Percentiles rank a stretch among this genome's conserved stretches.
Evolutionary conservation across 192 early-diverging fungal genomes (phyloP).

Genomic region (Phlyctochytrium planicorne): DNA sequence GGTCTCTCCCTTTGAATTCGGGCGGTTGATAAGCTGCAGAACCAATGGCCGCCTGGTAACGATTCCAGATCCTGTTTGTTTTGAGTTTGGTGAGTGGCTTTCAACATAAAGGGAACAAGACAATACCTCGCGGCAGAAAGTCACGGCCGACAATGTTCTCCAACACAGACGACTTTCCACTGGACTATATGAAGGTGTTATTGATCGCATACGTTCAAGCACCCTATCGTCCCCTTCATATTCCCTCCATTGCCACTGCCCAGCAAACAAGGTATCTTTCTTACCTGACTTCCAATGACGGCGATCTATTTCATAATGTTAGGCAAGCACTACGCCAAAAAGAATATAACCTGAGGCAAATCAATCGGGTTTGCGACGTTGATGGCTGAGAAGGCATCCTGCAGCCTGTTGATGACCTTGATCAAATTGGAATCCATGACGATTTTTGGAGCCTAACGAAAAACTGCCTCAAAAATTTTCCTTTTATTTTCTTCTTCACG

Average conservation of each 20-base stretch:
- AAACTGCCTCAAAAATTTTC: too few species aligned
- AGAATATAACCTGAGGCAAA: conserved; percentile 48
- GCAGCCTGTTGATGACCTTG: conserved; percentile 31
- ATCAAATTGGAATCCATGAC: background rate
- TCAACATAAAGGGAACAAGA: background rate
- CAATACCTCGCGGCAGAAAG: conserved; percentile 86
- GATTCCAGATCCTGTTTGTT: conserved; percentile 76
- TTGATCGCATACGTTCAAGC: background rate
- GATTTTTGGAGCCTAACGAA: too few species aligned
- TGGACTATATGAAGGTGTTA: conserved; percentile 23
- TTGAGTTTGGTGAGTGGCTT: too few species aligned
- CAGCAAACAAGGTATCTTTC: background rate
- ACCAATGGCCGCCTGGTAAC: conserved; percentile 96
- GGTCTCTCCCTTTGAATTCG: conserved; percentile 56
- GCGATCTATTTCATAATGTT: conserved; percentile 39
- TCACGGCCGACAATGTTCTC: conserved; percentile 98
- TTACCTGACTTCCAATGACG: conserved; percentile 50
- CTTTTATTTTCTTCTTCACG: too few species aligned
- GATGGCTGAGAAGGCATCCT: conserved; percentile 55
- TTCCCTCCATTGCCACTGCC: background rate
- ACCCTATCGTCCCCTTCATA: too few species aligned
- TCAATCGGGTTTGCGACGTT: conserved; percentile 59
- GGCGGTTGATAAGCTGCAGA: conserved; percentile 96
- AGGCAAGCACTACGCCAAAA: background rate
- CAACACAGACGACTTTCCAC: conserved; percentile 95